phyloP scores from a whole-genome alignment of 306 rosid genomes.

The Rubus idaeus region DNA sequence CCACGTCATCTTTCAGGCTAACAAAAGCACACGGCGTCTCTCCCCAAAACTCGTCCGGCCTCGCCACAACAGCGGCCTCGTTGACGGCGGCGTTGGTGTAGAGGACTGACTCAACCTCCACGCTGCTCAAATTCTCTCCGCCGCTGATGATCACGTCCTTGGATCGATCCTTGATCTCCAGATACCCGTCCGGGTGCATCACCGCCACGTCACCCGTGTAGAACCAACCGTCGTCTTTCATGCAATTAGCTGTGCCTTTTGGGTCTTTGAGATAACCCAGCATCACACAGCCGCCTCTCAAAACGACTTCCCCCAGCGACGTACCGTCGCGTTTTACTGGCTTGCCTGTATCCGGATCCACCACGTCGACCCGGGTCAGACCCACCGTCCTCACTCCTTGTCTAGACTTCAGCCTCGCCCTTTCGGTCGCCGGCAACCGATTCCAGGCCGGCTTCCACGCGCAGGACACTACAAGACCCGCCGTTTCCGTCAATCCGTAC shows the following conservation, averaged over 20 bases:
- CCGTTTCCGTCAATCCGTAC: conserved; percentile 57
- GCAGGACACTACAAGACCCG: conserved; percentile 52
- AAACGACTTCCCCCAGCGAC: conserved; percentile 38
- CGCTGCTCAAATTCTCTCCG: conserved; percentile 64
- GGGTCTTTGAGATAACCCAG: conserved; percentile 57
- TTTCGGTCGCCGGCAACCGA: conserved; percentile 38
- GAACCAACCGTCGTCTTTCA: conserved; percentile 49
- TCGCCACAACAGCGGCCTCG: conserved; percentile 66
- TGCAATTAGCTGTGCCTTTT: conserved; percentile 33
- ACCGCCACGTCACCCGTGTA: conserved; percentile 56
- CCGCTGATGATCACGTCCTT: conserved; percentile 70
- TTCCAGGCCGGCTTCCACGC: conserved; percentile 60
- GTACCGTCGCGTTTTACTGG: conserved; percentile 46
- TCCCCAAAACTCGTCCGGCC: conserved; percentile 58
- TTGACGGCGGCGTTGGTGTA: conserved; percentile 41
- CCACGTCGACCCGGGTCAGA: conserved; percentile 44
- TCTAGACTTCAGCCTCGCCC: conserved; percentile 51
- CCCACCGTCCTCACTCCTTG: conserved; percentile 47
- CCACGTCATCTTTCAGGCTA: conserved; percentile 31
- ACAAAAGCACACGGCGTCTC: conserved; percentile 71
- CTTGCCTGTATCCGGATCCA: conserved; percentile 23
- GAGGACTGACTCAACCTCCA: conserved; percentile 60
- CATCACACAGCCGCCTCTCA: conserved; percentile 56
- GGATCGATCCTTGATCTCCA: conserved; percentile 58
- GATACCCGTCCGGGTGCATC: conserved; percentile 52